Percentiles rank a stretch among this genome's conserved stretches.
Evolutionary conservation across 495 filamentous ascomycete genomes (phyloP).

Genomic region (Aspergillus ostianus): DNA sequence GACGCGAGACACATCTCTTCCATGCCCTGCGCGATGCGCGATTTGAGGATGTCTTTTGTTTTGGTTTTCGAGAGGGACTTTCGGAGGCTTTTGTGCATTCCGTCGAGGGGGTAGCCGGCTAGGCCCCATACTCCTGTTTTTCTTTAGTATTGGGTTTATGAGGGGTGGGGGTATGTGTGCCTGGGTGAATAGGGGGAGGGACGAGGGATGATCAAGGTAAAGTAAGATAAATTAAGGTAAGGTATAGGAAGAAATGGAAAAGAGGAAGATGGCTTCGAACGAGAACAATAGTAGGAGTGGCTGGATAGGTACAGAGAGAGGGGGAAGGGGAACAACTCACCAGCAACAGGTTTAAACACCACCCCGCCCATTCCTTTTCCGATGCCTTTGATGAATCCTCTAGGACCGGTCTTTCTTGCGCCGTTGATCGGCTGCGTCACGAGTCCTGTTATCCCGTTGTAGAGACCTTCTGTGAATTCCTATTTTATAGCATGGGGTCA

Average conservation of each 20-base stretch:
- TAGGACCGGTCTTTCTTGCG: conserved; percentile 63
- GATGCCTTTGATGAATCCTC: conserved; percentile 71
- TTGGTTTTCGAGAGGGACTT: conserved; percentile 60
- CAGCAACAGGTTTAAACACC: conserved; percentile 67
- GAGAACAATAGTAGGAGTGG: no score
- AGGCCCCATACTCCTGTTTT: conserved; percentile 57
- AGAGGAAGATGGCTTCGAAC: no score
- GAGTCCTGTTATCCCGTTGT: conserved; percentile 69
- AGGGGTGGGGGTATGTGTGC: not conserved
- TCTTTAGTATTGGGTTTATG: conserved; percentile 15
- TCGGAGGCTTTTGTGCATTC: conserved; percentile 70
- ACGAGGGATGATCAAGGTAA: conserved; percentile 5
- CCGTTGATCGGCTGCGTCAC: conserved; percentile 68
- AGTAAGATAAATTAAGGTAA: not conserved
- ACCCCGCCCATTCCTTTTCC: conserved; percentile 73
- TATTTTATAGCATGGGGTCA: conserved; percentile 8
- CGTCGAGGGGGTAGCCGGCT: conserved; percentile 71
- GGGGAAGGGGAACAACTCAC: conserved; percentile 33
- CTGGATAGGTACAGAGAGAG: no score
- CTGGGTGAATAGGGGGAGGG: not conserved
- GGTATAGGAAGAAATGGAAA: no score
- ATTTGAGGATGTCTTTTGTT: conserved; percentile 68
- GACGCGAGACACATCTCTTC: conserved; percentile 46
- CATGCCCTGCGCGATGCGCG: conserved; percentile 69
- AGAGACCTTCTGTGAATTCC: conserved; percentile 66